phyloP scores from a whole-genome alignment of 805 yeast species.

The Wickerhamiella nectarea region DNA sequence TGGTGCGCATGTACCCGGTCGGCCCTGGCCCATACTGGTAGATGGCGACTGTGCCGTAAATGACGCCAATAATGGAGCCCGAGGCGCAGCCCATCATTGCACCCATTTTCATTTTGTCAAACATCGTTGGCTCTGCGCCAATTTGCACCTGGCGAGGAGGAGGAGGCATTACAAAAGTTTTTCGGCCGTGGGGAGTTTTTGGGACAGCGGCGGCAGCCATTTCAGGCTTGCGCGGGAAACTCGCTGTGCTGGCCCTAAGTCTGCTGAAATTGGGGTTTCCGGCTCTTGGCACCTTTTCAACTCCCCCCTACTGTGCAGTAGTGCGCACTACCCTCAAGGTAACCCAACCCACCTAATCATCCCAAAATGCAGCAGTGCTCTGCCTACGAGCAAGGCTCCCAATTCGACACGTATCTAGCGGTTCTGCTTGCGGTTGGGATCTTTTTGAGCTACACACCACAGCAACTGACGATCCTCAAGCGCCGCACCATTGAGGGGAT shows the following conservation, averaged over 20 bases:
- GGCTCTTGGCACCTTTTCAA: too few relatives aligned
- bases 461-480: constrained; percentile 43
- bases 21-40: constrained; percentile 96
- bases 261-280: too few relatives aligned
- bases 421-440: constrained; percentile 50
- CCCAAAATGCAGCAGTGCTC: neutral
- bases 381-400: constrained; percentile 12
- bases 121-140: constrained; percentile 50
- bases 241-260: too few relatives aligned
- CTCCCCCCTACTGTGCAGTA: too few relatives aligned
- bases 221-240: neutral
- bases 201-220: too few relatives aligned
- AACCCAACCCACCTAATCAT: neutral
- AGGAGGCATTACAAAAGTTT: constrained; percentile 21
- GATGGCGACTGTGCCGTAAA: constrained; percentile 88
- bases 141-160: constrained; percentile 21
- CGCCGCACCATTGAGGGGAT: constrained; percentile 64
- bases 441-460: constrained; percentile 60
- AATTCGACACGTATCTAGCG: constrained; percentile 36
- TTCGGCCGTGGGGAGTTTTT: too few relatives aligned
- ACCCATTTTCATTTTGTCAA: constrained; percentile 98
- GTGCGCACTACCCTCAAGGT: too few relatives aligned
- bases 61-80: constrained; percentile 88
- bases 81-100: constrained; percentile 86
- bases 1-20: constrained; percentile 87